Percentiles rank a stretch among this genome's conserved stretches.
Evolutionary conservation across 2,329 filamentous ascomycete species (phyloP).

Genomic region (Plectosphaerella sp.): DNA sequence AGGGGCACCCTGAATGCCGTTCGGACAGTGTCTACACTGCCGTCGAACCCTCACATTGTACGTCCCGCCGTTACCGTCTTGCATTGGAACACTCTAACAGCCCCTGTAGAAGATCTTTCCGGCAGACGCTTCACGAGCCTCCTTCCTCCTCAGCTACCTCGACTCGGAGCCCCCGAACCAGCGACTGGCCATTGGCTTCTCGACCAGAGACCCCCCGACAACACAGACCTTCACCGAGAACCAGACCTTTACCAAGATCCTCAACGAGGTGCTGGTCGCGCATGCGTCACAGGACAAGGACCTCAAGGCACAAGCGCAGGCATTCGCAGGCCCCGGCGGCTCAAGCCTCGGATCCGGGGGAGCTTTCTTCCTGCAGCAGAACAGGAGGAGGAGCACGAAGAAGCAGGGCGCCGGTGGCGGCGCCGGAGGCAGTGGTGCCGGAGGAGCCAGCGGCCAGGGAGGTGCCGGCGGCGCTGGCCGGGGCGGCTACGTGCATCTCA

Average conservation of each 20-base stretch:
- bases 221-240: conserved; percentile 58
- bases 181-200: conserved; percentile 54
- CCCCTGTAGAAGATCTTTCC: conserved; percentile 52
- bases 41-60: conserved; percentile 51
- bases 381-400: conserved; percentile 23
- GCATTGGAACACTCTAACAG: not conserved
- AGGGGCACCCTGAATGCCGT: conserved; percentile 6
- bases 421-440: conserved; percentile 41
- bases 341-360: conserved; percentile 48
- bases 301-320: conserved; percentile 51
- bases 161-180: conserved; percentile 50
- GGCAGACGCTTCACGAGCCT: conserved; percentile 35
- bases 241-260: conserved; percentile 51
- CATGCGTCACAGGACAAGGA: conserved; percentile 54
- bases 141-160: conserved; percentile 56
- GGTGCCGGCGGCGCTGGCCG: conserved; percentile 55
- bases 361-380: conserved; percentile 41
- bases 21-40: conserved; percentile 39
- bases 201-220: conserved; percentile 55
- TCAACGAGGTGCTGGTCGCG: conserved; percentile 51
- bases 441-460: conserved; percentile 56
- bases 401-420: conserved; percentile 34
- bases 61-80: conserved; percentile 3
- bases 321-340: conserved; percentile 55
- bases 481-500: conserved; percentile 62